A percentile compares a stretch with the other conserved stretches of the same genome.
Conservation (phyloP, 2,329 filamentous ascomycete species). For the Pseudogymnoascus sp. region DNA sequence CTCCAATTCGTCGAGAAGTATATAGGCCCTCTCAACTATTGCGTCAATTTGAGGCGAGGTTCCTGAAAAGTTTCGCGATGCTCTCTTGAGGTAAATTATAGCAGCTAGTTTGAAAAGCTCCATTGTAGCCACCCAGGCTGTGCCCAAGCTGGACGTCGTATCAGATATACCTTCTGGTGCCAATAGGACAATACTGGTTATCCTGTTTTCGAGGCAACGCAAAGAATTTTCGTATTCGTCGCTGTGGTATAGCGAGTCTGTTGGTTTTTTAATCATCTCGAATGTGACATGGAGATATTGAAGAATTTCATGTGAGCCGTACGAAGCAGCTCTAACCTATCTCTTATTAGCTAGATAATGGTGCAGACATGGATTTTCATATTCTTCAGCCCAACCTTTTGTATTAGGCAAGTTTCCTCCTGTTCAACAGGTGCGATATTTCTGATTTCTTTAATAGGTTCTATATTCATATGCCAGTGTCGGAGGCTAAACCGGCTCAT, state of each 20-base stretch:
- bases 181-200: slow-evolving; percentile 16
- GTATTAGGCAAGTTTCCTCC: slow-evolving; percentile 16
- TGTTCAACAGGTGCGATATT: slow-evolving; percentile 16
- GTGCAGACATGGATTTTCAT: slow-evolving; percentile 13
- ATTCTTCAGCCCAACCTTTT: slow-evolving; percentile 19
- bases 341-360: slow-evolving; percentile 18
- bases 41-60: slow-evolving; percentile 17
- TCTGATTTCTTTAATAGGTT: slow-evolving; percentile 15
- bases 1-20: slow-evolving; percentile 19
- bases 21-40: slow-evolving; percentile 17
- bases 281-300: slow-evolving; percentile 18
- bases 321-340: slow-evolving; percentile 17
- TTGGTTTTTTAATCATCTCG: slow-evolving; percentile 20
- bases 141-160: slow-evolving; percentile 14
- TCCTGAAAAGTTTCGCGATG: slow-evolving; percentile 21
- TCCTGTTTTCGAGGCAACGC: slow-evolving; percentile 20
- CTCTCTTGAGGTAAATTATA: slow-evolving; percentile 22
- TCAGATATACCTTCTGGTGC: slow-evolving; percentile 16
- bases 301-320: slow-evolving; percentile 22
- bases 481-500: slow-evolving; percentile 20
- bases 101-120: slow-evolving; percentile 19
- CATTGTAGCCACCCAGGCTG: slow-evolving; percentile 18
- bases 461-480: slow-evolving; percentile 18
- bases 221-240: slow-evolving; percentile 22
- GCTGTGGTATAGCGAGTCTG: slow-evolving; percentile 21